Conservation (phyloP, 441 rosid genomes). For the Corymbia calophylla region DNA sequence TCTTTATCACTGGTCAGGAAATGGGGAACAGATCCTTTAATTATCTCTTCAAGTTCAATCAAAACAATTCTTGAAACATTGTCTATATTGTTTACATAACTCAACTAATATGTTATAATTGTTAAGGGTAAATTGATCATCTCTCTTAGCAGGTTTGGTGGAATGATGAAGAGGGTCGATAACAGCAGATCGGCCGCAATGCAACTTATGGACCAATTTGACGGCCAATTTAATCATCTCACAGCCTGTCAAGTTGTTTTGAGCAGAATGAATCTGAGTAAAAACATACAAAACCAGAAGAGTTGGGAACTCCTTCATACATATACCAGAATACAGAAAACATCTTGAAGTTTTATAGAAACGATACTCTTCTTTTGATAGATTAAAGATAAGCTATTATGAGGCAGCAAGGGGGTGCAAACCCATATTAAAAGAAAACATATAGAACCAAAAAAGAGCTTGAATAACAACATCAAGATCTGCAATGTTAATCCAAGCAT, state of each 20-base stretch:
- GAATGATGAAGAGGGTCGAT: background rate
- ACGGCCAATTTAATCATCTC: background rate
- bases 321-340: background rate
- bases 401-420: background rate
- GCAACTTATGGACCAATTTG: background rate
- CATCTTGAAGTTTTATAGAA: background rate
- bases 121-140: background rate
- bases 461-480: too few relatives aligned
- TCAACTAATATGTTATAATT: background rate
- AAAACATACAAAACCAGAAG: background rate
- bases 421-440: background rate
- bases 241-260: background rate
- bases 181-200: background rate
- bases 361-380: background rate
- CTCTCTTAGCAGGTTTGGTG: background rate
- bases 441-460: background rate
- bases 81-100: background rate
- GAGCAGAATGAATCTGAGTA: background rate
- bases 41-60: background rate
- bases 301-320: background rate
- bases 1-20: background rate
- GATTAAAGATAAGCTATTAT: background rate
- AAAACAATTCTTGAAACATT: background rate
- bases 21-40: background rate
- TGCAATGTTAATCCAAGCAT: background rate